Percentiles rank a stretch among this genome's conserved stretches.
Evolutionary conservation across 202 grass and related monocot genomes (phyloP).

Genomic region (Tripidium arundinaceum): DNA sequence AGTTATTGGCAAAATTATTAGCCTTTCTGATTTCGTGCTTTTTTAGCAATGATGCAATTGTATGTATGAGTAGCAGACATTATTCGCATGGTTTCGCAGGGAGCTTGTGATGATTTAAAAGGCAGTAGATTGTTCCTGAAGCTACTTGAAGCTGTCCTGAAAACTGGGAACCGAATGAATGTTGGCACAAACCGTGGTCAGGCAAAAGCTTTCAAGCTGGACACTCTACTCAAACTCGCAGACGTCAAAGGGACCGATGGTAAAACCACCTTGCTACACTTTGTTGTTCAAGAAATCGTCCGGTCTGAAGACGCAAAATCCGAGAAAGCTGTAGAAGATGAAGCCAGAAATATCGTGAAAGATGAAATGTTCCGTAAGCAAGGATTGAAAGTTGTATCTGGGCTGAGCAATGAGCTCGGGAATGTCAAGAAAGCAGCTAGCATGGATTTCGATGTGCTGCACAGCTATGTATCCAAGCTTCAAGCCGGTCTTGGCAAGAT

Average conservation of each 20-base stretch:
- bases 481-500: conserved; percentile 57
- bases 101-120: conserved; percentile 83
- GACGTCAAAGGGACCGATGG: conserved; percentile 79
- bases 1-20: neutral
- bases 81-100: conserved; percentile 38
- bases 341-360: conserved; percentile 31
- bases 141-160: conserved; percentile 84
- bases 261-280: conserved; percentile 84
- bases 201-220: conserved; percentile 83
- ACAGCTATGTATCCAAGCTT: conserved; percentile 78
- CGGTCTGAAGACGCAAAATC: conserved; percentile 59
- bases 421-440: conserved; percentile 78
- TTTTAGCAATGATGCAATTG: neutral
- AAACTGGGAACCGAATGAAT: conserved; percentile 90
- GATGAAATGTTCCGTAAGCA: conserved; percentile 65
- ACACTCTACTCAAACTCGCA: conserved; percentile 86
- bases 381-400: conserved; percentile 68
- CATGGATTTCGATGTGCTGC: conserved; percentile 91
- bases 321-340: conserved; percentile 29
- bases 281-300: conserved; percentile 83
- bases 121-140: conserved; percentile 79
- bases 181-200: conserved; percentile 75
- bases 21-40: neutral
- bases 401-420: conserved; percentile 68
- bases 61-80: neutral